Evolutionary conservation across 1,139 yeast species (phyloP).

Genomic region (Zhuliangozyma blackwelliae): DNA sequence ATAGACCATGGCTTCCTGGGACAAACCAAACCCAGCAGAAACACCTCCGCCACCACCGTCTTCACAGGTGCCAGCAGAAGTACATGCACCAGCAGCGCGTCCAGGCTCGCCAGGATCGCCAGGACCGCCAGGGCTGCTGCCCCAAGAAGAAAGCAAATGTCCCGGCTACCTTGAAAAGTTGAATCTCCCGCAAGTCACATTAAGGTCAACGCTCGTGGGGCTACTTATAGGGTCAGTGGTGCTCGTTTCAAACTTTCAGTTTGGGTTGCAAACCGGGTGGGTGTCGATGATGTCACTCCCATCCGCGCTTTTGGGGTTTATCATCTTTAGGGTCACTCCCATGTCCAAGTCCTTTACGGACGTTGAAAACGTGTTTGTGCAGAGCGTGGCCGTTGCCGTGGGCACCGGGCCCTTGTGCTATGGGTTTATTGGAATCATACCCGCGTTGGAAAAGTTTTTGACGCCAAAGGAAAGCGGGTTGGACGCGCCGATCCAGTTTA

Average conservation of each 20-base stretch:
- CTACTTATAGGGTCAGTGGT: constrained; percentile 76
- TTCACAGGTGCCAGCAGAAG: too few species aligned
- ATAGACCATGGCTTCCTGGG: too few species aligned
- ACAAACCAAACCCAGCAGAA: too few species aligned
- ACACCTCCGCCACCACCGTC: too few species aligned
- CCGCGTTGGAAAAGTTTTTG: constrained; percentile 88
- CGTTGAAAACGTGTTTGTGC: constrained; percentile 89
- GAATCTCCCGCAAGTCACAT: constrained; percentile 58
- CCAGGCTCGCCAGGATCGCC: too few species aligned
- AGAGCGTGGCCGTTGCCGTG: constrained; percentile 91
- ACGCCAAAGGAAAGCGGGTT: constrained; percentile 75
- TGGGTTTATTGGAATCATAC: constrained; percentile 94
- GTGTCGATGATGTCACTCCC: constrained; percentile 99
- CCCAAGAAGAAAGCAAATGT: too few species aligned
- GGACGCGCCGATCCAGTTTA: constrained; percentile 35
- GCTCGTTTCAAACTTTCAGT: constrained; percentile 84
- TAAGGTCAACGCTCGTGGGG: constrained; percentile 71
- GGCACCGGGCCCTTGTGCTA: constrained; percentile 97
- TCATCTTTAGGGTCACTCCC: constrained; percentile 61
- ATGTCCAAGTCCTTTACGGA: constrained; percentile 61
- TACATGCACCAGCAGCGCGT: too few species aligned
- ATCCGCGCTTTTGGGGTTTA: constrained; percentile 82
- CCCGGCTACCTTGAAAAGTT: constrained; percentile 24
- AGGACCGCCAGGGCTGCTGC: too few species aligned
- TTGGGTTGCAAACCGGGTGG: constrained; percentile 98